These are phyloP conservation scores for Collybia mongolica DNA, from an alignment of 768 basidiomycete genomes.

Conservation along the genomic window DNA sequence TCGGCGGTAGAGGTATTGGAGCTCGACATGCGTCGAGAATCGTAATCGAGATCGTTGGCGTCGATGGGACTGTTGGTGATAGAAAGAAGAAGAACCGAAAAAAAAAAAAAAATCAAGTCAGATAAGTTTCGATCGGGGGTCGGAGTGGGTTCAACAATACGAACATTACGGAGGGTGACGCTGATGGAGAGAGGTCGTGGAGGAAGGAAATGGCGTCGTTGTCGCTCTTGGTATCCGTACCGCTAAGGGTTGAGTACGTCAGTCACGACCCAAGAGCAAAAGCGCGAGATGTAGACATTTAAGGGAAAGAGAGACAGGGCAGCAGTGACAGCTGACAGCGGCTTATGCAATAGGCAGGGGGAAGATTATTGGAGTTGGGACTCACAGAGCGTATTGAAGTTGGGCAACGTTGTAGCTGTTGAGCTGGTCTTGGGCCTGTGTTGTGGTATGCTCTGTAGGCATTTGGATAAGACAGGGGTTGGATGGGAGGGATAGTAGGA, in stretches of 20 bases:
- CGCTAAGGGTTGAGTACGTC: constrained; percentile 18
- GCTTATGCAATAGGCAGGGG: constrained; percentile 16
- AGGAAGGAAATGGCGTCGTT: constrained; percentile 38
- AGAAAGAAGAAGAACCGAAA: constrained; percentile 4
- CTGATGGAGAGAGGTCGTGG: constrained; percentile 45
- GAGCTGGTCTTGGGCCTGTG: constrained; percentile 39
- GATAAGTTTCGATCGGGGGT: constrained; percentile 1
- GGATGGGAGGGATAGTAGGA: constrained; percentile 3
- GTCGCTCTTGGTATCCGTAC: constrained; percentile 38
- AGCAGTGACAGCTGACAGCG: constrained; percentile 27
- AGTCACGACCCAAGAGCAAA: constrained; percentile 1
- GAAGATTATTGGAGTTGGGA: constrained; percentile 8
- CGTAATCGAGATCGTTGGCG: constrained; percentile 52
- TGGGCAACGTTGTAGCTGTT: constrained; percentile 63
- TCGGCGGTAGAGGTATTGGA: constrained; percentile 69
- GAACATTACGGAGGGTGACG: constrained; percentile 47
- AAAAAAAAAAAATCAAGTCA: background rate
- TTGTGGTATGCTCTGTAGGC: constrained; percentile 51
- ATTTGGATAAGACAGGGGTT: constrained; percentile 31
- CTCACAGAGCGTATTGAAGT: constrained; percentile 60
- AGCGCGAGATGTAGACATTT: constrained; percentile 5
- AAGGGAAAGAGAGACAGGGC: constrained; percentile 17
- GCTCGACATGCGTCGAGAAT: constrained; percentile 72
- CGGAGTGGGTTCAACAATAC: constrained; percentile 17
- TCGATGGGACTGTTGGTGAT: constrained; percentile 14